These are phyloP conservation scores for Amanita brunnescens DNA, from an alignment of 768 basidiomycete genomes.

Conservation along the genomic window DNA sequence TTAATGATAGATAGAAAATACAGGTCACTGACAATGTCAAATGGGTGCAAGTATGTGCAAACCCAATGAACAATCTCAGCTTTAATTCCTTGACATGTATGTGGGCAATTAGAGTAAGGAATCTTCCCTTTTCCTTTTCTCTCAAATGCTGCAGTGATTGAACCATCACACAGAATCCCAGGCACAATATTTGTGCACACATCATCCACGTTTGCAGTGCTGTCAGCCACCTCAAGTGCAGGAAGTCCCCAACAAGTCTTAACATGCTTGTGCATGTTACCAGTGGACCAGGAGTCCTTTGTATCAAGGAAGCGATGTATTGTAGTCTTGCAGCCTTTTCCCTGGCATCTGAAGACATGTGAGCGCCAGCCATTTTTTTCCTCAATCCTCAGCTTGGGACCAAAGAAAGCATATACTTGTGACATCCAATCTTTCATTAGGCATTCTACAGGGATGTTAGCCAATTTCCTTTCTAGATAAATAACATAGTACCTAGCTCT, in stretches of 20 bases:
- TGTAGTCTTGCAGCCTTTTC: not conserved
- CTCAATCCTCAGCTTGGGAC: conserved; percentile 5
- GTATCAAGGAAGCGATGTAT: not conserved
- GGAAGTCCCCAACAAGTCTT: not conserved
- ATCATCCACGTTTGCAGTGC: not conserved
- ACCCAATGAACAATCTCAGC: conserved; percentile 9
- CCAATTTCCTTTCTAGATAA: not conserved
- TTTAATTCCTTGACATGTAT: conserved; percentile 4
- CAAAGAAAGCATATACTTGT: conserved; percentile 11
- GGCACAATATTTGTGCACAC: not conserved
- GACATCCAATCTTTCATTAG: conserved; percentile 6
- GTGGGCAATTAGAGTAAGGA: conserved; percentile 7
- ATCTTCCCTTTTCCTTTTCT: conserved; percentile 14
- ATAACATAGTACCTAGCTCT: not conserved
- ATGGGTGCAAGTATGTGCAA: conserved; percentile 3
- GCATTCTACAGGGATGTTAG: not conserved
- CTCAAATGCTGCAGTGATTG: conserved; percentile 13
- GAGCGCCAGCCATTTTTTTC: not conserved
- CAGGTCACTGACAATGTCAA: conserved; percentile 8
- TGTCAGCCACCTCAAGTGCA: not conserved
- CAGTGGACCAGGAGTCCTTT: not conserved
- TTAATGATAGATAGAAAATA: conserved; percentile 2
- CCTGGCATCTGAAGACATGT: conserved; percentile 7
- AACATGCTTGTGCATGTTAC: not conserved
- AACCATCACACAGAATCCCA: not conserved